Conservation (phyloP, 345 rosid genomes). For the Balakata baccata region DNA sequence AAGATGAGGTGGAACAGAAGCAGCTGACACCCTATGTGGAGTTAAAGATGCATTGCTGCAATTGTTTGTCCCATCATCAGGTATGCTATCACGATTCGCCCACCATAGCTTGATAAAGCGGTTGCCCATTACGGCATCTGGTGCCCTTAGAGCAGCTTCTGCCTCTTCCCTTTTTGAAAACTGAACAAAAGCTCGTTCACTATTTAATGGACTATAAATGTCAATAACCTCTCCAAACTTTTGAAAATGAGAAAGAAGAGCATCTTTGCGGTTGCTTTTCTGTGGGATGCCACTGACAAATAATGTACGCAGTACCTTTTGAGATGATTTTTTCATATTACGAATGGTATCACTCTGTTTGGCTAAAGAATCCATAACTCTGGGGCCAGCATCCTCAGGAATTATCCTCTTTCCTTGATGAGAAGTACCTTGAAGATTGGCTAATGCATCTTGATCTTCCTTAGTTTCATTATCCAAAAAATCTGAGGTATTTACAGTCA, state of each 20-base stretch:
- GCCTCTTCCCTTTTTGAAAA: constrained; percentile 93
- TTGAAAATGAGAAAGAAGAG: constrained; percentile 85
- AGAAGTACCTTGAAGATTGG: constrained; percentile 35
- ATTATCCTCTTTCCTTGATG: constrained; percentile 49
- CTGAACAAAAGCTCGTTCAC: constrained; percentile 91
- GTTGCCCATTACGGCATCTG: constrained; percentile 99
- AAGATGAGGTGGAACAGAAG: constrained; percentile 36
- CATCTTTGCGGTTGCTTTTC: constrained; percentile 68
- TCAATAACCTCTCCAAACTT: constrained; percentile 92
- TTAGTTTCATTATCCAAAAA: constrained; percentile 50
- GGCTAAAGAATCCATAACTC: constrained; percentile 35
- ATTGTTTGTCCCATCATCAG: constrained; percentile 51
- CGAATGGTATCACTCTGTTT: constrained; percentile 44
- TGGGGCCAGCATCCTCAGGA: constrained; percentile 39
- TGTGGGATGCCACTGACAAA: constrained; percentile 84
- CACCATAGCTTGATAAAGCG: constrained; percentile 96
- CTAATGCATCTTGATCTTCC: constrained; percentile 43
- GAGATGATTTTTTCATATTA: constrained; percentile 53
- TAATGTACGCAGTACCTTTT: constrained; percentile 79
- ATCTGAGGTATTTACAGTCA: constrained; percentile 36
- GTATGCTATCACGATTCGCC: constrained; percentile 92
- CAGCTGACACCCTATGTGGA: constrained; percentile 38
- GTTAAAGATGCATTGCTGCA: constrained; percentile 38
- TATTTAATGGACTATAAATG: constrained; percentile 69
- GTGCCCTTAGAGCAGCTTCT: constrained; percentile 89